Percentiles rank a stretch among this genome's conserved stretches.
These are phyloP conservation scores for Penicillium lividum DNA, from an alignment of 495 filamentous ascomycete species.

Conservation along the genomic window DNA sequence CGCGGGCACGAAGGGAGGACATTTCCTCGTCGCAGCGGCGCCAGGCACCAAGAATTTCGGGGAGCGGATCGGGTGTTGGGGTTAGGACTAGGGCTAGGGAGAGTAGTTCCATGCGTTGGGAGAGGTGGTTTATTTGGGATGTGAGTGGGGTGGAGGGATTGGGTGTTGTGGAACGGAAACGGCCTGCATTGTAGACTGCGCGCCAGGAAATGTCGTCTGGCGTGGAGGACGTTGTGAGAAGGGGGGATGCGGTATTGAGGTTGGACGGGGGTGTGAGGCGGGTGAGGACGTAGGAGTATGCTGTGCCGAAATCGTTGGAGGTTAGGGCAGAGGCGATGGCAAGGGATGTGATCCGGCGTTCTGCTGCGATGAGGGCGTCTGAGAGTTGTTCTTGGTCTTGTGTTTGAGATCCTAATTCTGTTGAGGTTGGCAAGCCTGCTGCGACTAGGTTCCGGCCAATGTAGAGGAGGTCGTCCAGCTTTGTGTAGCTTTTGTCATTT, in stretches of 20 bases:
- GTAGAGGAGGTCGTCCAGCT: slow-evolving; percentile 77
- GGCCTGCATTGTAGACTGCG: slow-evolving; percentile 84
- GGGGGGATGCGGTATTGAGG: slow-evolving; percentile 31
- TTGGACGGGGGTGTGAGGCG: slow-evolving; percentile 48
- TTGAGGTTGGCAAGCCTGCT: slow-evolving; percentile 55
- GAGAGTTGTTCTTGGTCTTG: slow-evolving; percentile 12
- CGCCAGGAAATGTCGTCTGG: slow-evolving; percentile 88
- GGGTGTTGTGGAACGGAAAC: slow-evolving; percentile 58
- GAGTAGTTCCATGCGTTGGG: slow-evolving; percentile 87
- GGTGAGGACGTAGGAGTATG: slow-evolving; percentile 90
- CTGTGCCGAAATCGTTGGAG: slow-evolving; percentile 93
- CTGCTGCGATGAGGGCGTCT: slow-evolving; percentile 39
- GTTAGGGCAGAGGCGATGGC: slow-evolving; percentile 83
- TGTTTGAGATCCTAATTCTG: slow-evolving; percentile 11
- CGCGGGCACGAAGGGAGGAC: slow-evolving; percentile 63
- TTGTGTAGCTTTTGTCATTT: slow-evolving; percentile 81
- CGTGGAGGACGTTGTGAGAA: slow-evolving; percentile 28
- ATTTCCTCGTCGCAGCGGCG: slow-evolving; percentile 87
- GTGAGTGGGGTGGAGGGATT: slow-evolving; percentile 31
- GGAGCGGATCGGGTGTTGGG: slow-evolving; percentile 67
- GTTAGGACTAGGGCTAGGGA: slow-evolving; percentile 80
- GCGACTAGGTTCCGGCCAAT: slow-evolving; percentile 75
- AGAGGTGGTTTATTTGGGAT: slow-evolving; percentile 44
- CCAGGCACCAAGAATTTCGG: slow-evolving; percentile 84
- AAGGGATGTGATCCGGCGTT: slow-evolving; percentile 78